Conservation (phyloP, 495 filamentous ascomycete species). For the Neurospora tetrasperma region DNA sequence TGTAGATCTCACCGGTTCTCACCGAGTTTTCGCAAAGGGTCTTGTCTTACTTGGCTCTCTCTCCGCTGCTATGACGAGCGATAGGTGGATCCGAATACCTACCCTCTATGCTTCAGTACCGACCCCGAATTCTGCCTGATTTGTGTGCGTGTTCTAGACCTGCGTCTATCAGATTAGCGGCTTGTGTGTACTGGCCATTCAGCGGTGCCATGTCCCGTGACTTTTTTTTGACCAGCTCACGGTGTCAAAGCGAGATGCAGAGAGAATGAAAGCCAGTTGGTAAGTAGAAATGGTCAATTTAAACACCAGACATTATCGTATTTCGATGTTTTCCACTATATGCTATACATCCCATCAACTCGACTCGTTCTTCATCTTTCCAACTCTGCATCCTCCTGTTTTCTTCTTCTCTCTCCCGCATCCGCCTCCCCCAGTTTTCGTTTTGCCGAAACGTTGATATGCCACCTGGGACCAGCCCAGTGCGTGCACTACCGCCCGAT, state of each 20-base stretch:
- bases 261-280: not conserved
- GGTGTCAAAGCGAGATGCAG: not conserved
- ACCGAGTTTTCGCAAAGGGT: not conserved
- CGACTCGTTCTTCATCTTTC: not conserved
- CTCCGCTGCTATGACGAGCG: not conserved
- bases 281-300: not conserved
- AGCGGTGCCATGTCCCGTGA: not conserved
- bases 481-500: not conserved
- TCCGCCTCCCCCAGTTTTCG: not conserved
- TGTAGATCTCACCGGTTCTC: not conserved
- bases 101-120: not conserved
- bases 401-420: not conserved
- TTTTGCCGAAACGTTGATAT: not conserved
- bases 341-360: not conserved
- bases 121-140: not conserved
- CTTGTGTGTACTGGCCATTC: not conserved
- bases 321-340: not conserved
- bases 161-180: not conserved
- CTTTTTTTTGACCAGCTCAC: not conserved
- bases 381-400: not conserved
- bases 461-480: not conserved
- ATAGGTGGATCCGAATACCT: not conserved
- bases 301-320: not conserved
- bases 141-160: not conserved
- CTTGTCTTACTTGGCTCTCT: not conserved